These are phyloP conservation scores for Ogataea philodendri DNA, from an alignment of 805 yeast genomes.

Conservation along the genomic window DNA sequence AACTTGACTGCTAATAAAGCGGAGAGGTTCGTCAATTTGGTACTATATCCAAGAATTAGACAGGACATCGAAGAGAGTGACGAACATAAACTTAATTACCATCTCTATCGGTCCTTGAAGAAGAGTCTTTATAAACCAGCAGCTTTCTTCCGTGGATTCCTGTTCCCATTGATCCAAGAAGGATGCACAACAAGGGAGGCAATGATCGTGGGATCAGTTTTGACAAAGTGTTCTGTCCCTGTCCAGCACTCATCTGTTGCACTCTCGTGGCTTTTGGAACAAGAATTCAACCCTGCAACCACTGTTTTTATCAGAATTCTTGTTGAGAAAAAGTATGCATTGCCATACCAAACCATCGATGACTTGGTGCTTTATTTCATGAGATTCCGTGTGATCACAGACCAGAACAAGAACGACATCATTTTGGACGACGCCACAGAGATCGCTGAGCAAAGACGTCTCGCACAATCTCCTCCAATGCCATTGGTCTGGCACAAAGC, in stretches of 20 bases:
- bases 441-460: slow-evolving; percentile 33
- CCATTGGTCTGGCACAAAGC: slow-evolving; percentile 99
- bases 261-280: slow-evolving; percentile 73
- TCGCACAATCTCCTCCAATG: slow-evolving; percentile 49
- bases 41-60: slow-evolving; percentile 71
- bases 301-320: slow-evolving; percentile 87
- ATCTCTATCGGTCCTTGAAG: slow-evolving; percentile 85
- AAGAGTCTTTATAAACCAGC: slow-evolving; percentile 95
- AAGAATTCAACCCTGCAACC: slow-evolving; percentile 84
- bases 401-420: slow-evolving; percentile 27
- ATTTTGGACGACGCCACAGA: slow-evolving; percentile 25
- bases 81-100: slow-evolving; percentile 82
- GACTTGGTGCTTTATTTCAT: slow-evolving; percentile 91
- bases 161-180: slow-evolving; percentile 86
- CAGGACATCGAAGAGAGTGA: slow-evolving; percentile 68
- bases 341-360: slow-evolving; percentile 95
- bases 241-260: slow-evolving; percentile 97
- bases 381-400: slow-evolving; percentile 72
- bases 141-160: slow-evolving; percentile 94
- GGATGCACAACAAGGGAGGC: slow-evolving; percentile 93
- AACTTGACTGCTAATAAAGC: slow-evolving; percentile 85
- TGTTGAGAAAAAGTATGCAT: slow-evolving; percentile 91
- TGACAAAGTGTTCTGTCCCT: slow-evolving; percentile 87
- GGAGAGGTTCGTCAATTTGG: slow-evolving; percentile 71
- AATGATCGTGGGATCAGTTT: slow-evolving; percentile 87